Evolutionary conservation across 176 grass and related monocot genomes (phyloP), one percentile per base, ranked within the genome.

Genomic region (Tillandsia leiboldiana): DNA sequence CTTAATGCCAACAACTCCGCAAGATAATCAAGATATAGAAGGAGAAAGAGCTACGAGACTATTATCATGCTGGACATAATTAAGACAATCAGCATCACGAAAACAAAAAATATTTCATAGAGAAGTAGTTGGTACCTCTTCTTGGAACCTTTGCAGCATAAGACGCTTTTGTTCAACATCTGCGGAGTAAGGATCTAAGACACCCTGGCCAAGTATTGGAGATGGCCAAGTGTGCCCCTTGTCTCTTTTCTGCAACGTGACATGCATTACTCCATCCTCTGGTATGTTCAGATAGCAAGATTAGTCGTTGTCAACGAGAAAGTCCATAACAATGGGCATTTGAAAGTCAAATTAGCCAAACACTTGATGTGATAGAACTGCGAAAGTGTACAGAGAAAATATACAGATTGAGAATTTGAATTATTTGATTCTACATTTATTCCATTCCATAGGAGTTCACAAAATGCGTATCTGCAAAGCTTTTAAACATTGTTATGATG

Each of bases 81-180:
- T 23, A 26, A 27, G 20, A 26, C 18, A 65, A 8, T 12, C 23
- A 13, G 17, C 23, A 3, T 3, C 23, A 65, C 20, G 4, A 12
- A 10, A 65, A 54, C 3, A 13, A 56, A n/a, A 56, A 61, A 17
- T n/a, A 20, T 8, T n/a, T 61, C 15, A 5, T 61, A 18, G 56
- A 2, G 14, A 70, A 65, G 50, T 59, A 51, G 68, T 13, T 51
- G 52, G 87, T 77, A 99, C 94, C 86, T 99, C 94, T 99, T 99
- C 94, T 70, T 99, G 94, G 66, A 99, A 99, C 54, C 94, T 99
- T 86, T 99, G 94, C 51, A 93, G 89, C 89, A 99, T 99, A 63
- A 99, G 87, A 56, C 89, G 80, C 75, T 92, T 97, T 76, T 99
- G 94, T 81, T 99, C 94, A 78, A 90, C 69, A 82, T 99, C 89